Evolutionary conservation across 78 protist species (phyloP).

Genomic region (Dictyostelium firmibasis): DNA sequence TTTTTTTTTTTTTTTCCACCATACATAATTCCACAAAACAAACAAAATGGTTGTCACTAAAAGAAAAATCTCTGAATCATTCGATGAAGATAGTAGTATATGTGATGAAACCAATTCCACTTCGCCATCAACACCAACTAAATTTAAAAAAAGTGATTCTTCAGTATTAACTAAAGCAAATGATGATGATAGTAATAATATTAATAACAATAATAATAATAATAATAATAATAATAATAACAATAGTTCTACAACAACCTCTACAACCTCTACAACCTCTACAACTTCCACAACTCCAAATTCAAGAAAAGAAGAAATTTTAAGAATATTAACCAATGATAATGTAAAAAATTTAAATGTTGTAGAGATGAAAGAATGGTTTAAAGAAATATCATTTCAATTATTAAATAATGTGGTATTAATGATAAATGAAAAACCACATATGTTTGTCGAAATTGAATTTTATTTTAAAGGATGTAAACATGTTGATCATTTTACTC

Average conservation of each 20-base stretch:
- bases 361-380: neutral
- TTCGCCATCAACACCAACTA: neutral
- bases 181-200: neutral
- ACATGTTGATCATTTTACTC: slow-evolving; percentile 38
- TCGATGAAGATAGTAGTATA: neutral
- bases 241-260: neutral
- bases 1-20: neutral
- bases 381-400: neutral
- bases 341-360: neutral
- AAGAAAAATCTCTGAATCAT: neutral
- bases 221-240: neutral
- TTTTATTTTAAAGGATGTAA: slow-evolving; percentile 43
- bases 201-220: neutral
- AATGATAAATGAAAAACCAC: neutral
- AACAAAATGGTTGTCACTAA: neutral
- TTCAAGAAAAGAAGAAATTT: slow-evolving; percentile 17
- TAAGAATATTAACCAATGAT: neutral
- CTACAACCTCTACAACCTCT: neutral
- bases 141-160: neutral
- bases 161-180: neutral
- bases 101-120: neutral
- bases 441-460: slow-evolving; percentile 23
- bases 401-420: slow-evolving; percentile 12
- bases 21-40: neutral
- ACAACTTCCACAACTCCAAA: neutral